phyloP scores from a whole-genome alignment of 305 asterid species.

The Plantago coronopus region DNA sequence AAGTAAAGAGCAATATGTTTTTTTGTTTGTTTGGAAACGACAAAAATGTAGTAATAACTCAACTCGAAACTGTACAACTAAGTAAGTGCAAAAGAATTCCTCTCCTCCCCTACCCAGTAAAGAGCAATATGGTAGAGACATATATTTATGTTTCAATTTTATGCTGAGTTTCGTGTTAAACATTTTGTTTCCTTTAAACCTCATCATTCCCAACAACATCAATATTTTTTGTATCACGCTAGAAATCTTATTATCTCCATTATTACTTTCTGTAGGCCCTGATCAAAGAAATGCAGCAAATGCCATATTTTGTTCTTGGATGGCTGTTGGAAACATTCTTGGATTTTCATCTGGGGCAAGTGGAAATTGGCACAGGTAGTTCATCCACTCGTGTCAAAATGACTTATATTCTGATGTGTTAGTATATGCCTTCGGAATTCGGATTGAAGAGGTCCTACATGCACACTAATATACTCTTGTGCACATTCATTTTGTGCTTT shows the following conservation, averaged over 20 bases:
- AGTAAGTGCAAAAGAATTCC: too few species aligned
- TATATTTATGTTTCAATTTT: too few species aligned
- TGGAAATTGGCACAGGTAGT: slow-evolving; percentile 94
- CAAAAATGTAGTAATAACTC: too few species aligned
- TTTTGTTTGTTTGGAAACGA: too few species aligned
- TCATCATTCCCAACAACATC: neutral
- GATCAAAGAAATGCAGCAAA: slow-evolving; percentile 93
- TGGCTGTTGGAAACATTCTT: slow-evolving; percentile 98
- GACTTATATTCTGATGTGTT: slow-evolving; percentile 14
- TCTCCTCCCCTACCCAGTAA: too few species aligned
- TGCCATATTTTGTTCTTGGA: slow-evolving; percentile 95
- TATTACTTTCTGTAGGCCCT: slow-evolving; percentile 58
- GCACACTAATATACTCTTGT: neutral
- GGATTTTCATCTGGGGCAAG: slow-evolving; percentile 99
- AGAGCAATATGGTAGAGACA: too few species aligned
- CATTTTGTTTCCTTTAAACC: neutral
- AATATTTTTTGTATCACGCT: neutral
- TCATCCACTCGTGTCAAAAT: neutral
- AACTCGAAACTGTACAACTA: too few species aligned
- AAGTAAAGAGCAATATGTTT: too few species aligned
- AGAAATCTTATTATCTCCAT: slow-evolving; percentile 13
- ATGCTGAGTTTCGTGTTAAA: neutral
- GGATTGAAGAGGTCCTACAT: slow-evolving; percentile 3
- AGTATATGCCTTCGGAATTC: slow-evolving; percentile 2
- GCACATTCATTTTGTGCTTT: neutral